Base-by-base conservation (phyloP, 176 grass and related monocot species). In the Puccinellia tenuiflora region DNA sequence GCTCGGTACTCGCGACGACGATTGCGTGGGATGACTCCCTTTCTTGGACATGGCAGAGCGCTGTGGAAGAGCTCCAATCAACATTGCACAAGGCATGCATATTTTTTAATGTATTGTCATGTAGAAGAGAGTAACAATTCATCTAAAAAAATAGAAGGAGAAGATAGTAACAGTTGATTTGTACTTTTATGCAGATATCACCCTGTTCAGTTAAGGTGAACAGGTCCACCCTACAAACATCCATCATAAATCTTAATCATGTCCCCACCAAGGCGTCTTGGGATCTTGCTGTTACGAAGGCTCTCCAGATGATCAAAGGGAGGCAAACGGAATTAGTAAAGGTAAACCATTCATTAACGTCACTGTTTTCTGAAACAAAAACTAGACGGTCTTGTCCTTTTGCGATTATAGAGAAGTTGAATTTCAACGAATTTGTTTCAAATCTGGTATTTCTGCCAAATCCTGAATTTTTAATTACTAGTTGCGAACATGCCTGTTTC, bases 1-100 rank as follows among this genome's bases (percentile, higher is more conserved):
- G 89, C 83, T 99, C 91, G 5, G 81, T 92, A 61, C 89, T 99
- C 6, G 91, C 96, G 0, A 85, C 85, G 0, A 94, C 93, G 10
- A 88, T 96, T 42, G 91, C 91, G 10, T 99, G 96, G 93, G 96
- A 99, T 0, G 75, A 99, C 45, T 90, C 87, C 1, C 91, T 99
- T 75, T 85, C 80, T 33, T 84, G 91, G 88, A 92, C 91, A 72
- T 96, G 89, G 91, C 80, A 79, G n/a, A 85, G 73, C 37, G 91
- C 93, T 0, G 69, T 96, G 24, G 18, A 88, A 24, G 82, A 85
- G 63, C 81, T 93, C 69, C 91, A 99, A 51, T 72, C 77, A 71
- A 87, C 89, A 38, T 28, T 99, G 64, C 85, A 83, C 69, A 79
- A 93, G 89, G 93, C 90, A 31, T 81, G 33, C 34, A 4, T 77